Percentiles rank a stretch among this genome's conserved stretches.
Evolutionary conservation across 352 stramenopile species (phyloP).

Genomic region (Phytophthora gonapodyides): DNA sequence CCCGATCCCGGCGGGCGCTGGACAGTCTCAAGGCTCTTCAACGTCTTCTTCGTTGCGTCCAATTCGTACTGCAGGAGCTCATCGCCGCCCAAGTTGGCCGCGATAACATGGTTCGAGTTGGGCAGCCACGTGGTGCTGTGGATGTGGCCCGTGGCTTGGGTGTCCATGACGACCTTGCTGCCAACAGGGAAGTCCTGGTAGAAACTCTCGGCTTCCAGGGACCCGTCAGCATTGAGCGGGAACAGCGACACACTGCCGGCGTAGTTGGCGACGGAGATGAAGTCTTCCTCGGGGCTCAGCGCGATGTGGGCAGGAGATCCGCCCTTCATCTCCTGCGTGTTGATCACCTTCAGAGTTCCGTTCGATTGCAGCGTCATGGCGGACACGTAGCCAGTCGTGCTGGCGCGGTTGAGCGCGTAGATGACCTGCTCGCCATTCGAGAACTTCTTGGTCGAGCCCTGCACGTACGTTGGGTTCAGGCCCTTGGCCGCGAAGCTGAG

Average conservation of each 20-base stretch:
- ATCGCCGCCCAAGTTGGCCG: slow-evolving; percentile 63
- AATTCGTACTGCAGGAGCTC: slow-evolving; percentile 57
- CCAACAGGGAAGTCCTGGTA: slow-evolving; percentile 45
- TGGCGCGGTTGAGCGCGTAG: slow-evolving; percentile 58
- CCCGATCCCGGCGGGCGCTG: slow-evolving; percentile 45
- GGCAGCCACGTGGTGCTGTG: slow-evolving; percentile 68
- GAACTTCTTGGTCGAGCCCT: slow-evolving; percentile 35
- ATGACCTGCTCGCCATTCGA: slow-evolving; percentile 39
- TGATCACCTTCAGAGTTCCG: slow-evolving; percentile 47
- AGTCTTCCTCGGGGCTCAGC: slow-evolving; percentile 53
- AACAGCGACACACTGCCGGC: slow-evolving; percentile 60
- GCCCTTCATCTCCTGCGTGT: slow-evolving; percentile 53
- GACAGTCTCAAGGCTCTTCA: slow-evolving; percentile 31
- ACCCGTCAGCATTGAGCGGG: slow-evolving; percentile 49
- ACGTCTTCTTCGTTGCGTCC: slow-evolving; percentile 39
- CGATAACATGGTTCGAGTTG: slow-evolving; percentile 44
- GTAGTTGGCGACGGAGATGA: slow-evolving; percentile 65
- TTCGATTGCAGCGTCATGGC: slow-evolving; percentile 44
- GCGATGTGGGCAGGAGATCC: slow-evolving; percentile 44
- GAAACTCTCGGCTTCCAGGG: slow-evolving; percentile 38
- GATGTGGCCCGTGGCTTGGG: slow-evolving; percentile 53
- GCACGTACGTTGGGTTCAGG: slow-evolving; percentile 66
- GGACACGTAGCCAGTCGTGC: slow-evolving; percentile 51
- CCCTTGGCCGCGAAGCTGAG: slow-evolving; percentile 36
- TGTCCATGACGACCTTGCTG: slow-evolving; percentile 43